phyloP scores from a whole-genome alignment of 345 rosid species.

The Eucalyptus curtisii region DNA sequence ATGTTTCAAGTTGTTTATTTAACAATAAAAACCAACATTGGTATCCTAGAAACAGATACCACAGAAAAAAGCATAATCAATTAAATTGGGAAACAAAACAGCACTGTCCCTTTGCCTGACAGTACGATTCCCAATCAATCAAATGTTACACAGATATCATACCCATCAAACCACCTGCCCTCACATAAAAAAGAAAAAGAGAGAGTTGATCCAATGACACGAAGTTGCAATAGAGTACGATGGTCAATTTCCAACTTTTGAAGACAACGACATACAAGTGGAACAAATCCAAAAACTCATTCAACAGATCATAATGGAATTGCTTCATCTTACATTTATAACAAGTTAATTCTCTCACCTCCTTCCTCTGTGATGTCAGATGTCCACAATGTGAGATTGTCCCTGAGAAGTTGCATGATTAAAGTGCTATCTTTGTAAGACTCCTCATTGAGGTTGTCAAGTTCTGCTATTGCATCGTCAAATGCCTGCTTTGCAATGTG shows the following conservation, averaged over 20 bases:
- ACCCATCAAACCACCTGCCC: background rate
- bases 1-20: background rate
- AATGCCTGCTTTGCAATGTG: slow-evolving; percentile 25
- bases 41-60: background rate
- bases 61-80: background rate
- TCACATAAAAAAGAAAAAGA: background rate
- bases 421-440: slow-evolving; percentile 32
- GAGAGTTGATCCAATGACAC: background rate
- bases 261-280: background rate
- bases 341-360: background rate
- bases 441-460: slow-evolving; percentile 23
- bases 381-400: slow-evolving; percentile 29
- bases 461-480: slow-evolving; percentile 27
- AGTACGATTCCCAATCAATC: background rate
- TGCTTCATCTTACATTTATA: background rate
- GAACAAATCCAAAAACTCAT: background rate
- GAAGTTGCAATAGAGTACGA: background rate
- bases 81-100: background rate
- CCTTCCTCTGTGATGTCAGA: slow-evolving; percentile 24
- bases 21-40: background rate
- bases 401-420: slow-evolving; percentile 33
- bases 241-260: background rate
- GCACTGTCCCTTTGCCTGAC: background rate
- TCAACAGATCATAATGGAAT: background rate
- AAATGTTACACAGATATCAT: background rate